phyloP scores from a whole-genome alignment of 805 yeast genomes.

The Starmerella geochares region DNA sequence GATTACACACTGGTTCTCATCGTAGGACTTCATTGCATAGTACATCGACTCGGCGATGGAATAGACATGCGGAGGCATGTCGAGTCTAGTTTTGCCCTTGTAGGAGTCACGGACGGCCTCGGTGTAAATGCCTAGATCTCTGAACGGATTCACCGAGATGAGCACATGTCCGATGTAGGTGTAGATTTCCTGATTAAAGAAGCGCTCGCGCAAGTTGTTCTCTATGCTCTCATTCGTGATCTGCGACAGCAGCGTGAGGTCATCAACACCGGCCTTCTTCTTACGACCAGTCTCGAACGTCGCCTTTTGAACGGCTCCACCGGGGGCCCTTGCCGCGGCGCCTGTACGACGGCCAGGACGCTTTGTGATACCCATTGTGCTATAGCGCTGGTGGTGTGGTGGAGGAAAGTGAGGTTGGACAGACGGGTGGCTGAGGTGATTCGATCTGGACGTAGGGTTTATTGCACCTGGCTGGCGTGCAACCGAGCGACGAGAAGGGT shows the following conservation, averaged over 20 bases:
- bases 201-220: slow-evolving; percentile 80
- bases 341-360: slow-evolving; percentile 54
- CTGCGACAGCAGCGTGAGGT: slow-evolving; percentile 75
- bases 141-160: slow-evolving; percentile 92
- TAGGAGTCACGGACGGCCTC: slow-evolving; percentile 63
- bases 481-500: background rate
- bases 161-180: slow-evolving; percentile 90
- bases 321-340: slow-evolving; percentile 23
- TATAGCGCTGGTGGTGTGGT: slow-evolving; percentile 1
- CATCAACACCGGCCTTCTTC: slow-evolving; percentile 97
- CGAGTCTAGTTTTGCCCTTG: slow-evolving; percentile 85
- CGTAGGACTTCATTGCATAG: slow-evolving; percentile 85
- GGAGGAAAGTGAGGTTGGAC: background rate
- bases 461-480: background rate
- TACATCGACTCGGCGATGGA: slow-evolving; percentile 97
- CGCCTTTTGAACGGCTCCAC: slow-evolving; percentile 70
- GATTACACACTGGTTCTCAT: slow-evolving; percentile 92
- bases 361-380: slow-evolving; percentile 62
- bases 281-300: slow-evolving; percentile 78
- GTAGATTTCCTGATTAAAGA: slow-evolving; percentile 79
- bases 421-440: slow-evolving; percentile 6
- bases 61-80: slow-evolving; percentile 96
- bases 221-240: slow-evolving; percentile 88
- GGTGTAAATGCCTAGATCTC: slow-evolving; percentile 92
- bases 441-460: slow-evolving; percentile 1